phyloP scores from a whole-genome alignment of 306 rosid genomes.

The Cicer yamashitae region DNA sequence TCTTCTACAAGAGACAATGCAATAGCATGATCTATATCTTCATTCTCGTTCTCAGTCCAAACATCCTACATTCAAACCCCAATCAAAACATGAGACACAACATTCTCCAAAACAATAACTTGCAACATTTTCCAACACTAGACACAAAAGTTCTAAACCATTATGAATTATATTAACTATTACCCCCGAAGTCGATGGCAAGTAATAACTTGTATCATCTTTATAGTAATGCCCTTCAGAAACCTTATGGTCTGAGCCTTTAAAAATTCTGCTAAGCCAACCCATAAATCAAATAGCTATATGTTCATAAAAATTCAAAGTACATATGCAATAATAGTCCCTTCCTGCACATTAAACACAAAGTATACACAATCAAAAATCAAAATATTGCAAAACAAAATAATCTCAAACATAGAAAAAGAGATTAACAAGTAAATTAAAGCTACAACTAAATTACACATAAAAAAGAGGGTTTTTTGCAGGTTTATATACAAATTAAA shows the following conservation, averaged over 20 bases:
- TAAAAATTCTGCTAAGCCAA: constrained; percentile 83
- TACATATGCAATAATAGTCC: constrained; percentile 31
- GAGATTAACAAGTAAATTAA: neutral
- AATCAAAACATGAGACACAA: constrained; percentile 32
- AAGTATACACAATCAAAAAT: constrained; percentile 27
- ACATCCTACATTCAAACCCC: constrained; percentile 69
- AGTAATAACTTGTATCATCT: constrained; percentile 60
- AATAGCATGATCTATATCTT: constrained; percentile 85
- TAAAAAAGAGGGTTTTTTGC: constrained; percentile 41
- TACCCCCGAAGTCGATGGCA: constrained; percentile 84
- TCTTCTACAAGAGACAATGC: constrained; percentile 84
- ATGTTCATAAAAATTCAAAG: constrained; percentile 48
- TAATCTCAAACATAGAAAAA: neutral
- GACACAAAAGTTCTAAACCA: neutral
- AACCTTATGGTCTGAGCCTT: constrained; percentile 71
- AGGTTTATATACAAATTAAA: constrained; percentile 47
- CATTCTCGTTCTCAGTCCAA: constrained; percentile 74
- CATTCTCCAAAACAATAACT: neutral
- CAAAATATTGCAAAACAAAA: constrained; percentile 37
- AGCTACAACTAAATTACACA: neutral
- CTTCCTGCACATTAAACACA: constrained; percentile 63
- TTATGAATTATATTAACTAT: neutral
- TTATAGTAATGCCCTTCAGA: constrained; percentile 68
- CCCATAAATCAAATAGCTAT: constrained; percentile 59
- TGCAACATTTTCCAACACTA: constrained; percentile 10